Conservation (phyloP, 2,329 filamentous ascomycete genomes). For the Xylaria arbuscula region DNA sequence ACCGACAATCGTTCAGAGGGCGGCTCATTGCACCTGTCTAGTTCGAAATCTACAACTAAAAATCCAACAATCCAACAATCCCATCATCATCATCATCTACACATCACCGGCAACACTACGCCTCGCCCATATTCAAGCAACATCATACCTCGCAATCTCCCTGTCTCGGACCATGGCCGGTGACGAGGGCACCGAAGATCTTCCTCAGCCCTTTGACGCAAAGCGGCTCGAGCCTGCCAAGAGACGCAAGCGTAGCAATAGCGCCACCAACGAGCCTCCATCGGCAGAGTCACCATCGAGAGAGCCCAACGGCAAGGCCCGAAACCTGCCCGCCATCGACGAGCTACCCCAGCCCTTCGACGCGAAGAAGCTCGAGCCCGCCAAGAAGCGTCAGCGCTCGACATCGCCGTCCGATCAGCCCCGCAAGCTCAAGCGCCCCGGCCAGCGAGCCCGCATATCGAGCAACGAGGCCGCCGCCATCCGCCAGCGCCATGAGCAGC, state of each 20-base stretch:
- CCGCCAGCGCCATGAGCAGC: constrained; percentile 70
- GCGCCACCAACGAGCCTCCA: constrained; percentile 46
- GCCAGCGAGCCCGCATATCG: constrained; percentile 73
- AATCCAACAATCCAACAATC: too few species aligned
- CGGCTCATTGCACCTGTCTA: not conserved
- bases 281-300: constrained; percentile 46
- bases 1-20: not conserved
- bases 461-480: constrained; percentile 75
- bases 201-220: constrained; percentile 56
- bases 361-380: constrained; percentile 66
- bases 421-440: constrained; percentile 76
- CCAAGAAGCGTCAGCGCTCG: constrained; percentile 68
- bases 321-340: constrained; percentile 49
- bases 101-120: not conserved
- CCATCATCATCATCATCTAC: not conserved
- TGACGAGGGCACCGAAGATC: constrained; percentile 48
- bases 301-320: constrained; percentile 44
- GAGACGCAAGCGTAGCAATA: constrained; percentile 53
- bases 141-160: not conserved
- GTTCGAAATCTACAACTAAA: not conserved
- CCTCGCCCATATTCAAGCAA: not conserved
- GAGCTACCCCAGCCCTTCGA: constrained; percentile 71
- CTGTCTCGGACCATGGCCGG: constrained; percentile 49
- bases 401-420: constrained; percentile 60
- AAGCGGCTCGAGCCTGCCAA: constrained; percentile 56